Percentiles rank a stretch among this genome's conserved stretches.
Evolutionary conservation across 2,329 filamentous ascomycete species (phyloP).

Genomic region (Trichophyton rubrum): DNA sequence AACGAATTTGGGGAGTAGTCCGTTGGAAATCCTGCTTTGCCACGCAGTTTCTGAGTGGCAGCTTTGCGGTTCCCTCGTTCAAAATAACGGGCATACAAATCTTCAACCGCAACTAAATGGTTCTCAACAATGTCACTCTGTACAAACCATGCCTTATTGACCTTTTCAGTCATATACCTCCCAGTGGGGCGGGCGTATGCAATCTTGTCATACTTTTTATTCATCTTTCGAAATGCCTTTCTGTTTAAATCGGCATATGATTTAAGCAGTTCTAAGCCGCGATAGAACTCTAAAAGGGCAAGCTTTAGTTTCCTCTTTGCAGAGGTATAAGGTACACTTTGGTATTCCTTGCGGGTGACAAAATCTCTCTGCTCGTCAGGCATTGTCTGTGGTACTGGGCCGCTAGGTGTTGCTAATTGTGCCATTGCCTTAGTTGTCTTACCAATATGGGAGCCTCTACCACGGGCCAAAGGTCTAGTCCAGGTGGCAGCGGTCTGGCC

Average conservation of each 20-base stretch:
- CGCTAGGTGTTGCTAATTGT: conserved; percentile 31
- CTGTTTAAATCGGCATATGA: conserved; percentile 81
- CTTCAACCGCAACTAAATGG: conserved; percentile 69
- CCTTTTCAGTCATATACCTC: conserved; percentile 80
- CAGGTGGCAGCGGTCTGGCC: conserved; percentile 21
- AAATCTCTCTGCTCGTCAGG: conserved; percentile 36
- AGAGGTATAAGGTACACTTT: conserved; percentile 67
- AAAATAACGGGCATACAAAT: conserved; percentile 89
- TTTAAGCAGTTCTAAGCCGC: conserved; percentile 80
- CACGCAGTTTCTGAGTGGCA: conserved; percentile 73
- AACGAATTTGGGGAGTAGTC: conserved; percentile 49
- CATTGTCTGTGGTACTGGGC: conserved; percentile 21
- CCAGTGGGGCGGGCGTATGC: conserved; percentile 64
- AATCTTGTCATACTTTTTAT: conserved; percentile 96
- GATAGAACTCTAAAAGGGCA: conserved; percentile 85
- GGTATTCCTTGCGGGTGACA: conserved; percentile 33
- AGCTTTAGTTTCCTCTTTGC: conserved; percentile 87
- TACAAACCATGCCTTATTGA: conserved; percentile 84
- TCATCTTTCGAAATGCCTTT: conserved; percentile 91
- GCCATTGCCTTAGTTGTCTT: conserved; percentile 44
- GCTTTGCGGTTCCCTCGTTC: conserved; percentile 88
- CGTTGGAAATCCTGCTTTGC: conserved; percentile 47
- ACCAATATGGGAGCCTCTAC: conserved; percentile 26
- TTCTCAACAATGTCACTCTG: conserved; percentile 73
- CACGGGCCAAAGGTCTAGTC: conserved; percentile 28